phyloP scores from a whole-genome alignment of 768 basidiomycete genomes.

The Clathrus columnatus region DNA sequence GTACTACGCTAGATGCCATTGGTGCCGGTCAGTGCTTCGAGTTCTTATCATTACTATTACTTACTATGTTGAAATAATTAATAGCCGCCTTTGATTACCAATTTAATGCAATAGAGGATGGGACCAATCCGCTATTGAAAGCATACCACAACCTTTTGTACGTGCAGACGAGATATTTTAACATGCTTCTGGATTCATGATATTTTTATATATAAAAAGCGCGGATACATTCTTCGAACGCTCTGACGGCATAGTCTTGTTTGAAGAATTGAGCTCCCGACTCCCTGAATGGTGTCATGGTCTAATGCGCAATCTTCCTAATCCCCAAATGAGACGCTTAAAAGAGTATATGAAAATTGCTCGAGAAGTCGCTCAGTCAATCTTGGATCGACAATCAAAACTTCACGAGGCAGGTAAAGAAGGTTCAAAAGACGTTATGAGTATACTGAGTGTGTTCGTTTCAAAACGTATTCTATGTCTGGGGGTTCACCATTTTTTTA shows the following conservation, averaged over 20 bases:
- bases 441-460: slow-evolving; percentile 39
- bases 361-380: background rate
- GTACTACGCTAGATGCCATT: slow-evolving; percentile 31
- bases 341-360: slow-evolving; percentile 1
- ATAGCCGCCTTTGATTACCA: slow-evolving; percentile 37
- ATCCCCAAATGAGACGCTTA: background rate
- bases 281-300: background rate
- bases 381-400: background rate
- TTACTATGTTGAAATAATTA: background rate
- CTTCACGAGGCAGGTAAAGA: background rate
- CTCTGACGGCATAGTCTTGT: background rate
- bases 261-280: background rate
- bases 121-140: slow-evolving; percentile 44
- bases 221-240: slow-evolving; percentile 1
- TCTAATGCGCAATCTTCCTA: background rate
- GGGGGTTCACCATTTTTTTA: too few species aligned
- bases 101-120: slow-evolving; percentile 42
- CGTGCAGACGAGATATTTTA: background rate
- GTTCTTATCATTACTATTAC: background rate
- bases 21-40: slow-evolving; percentile 24
- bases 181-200: background rate
- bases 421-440: slow-evolving; percentile 39
- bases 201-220: slow-evolving; percentile 15
- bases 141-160: slow-evolving; percentile 39
- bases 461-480: background rate